Percentiles rank a stretch among this genome's conserved stretches.
These are phyloP conservation scores for Geotrichum reessii DNA, from an alignment of 1,139 yeast species.

Conservation along the genomic window DNA sequence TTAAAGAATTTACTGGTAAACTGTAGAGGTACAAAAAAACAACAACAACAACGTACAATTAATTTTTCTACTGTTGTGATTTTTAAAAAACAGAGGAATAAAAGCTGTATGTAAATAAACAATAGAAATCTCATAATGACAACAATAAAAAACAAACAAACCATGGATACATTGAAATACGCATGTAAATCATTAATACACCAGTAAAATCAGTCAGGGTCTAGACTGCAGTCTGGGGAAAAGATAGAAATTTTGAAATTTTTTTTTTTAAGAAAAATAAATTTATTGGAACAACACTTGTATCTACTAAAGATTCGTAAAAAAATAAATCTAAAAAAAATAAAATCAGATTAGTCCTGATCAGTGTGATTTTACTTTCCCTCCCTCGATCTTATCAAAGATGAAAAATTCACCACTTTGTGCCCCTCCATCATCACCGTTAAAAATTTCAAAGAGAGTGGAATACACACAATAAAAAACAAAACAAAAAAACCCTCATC, in stretches of 20 bases:
- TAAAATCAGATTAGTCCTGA: background rate
- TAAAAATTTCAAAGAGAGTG: background rate
- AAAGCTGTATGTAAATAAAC: too few species aligned
- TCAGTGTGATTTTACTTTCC: background rate
- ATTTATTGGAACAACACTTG: background rate
- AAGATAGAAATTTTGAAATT: background rate
- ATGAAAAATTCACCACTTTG: background rate
- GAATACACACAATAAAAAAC: background rate
- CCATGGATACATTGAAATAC: too few species aligned
- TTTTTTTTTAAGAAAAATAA: too few species aligned
- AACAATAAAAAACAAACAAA: too few species aligned
- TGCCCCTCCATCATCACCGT: background rate
- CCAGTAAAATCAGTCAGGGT: background rate
- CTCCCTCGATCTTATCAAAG: background rate
- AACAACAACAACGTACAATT: too few species aligned
- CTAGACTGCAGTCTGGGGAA: background rate
- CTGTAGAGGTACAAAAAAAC: too few species aligned
- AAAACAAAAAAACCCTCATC: background rate
- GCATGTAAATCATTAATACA: too few species aligned
- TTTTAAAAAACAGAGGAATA: too few species aligned
- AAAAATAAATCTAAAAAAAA: too few species aligned
- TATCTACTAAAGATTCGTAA: background rate
- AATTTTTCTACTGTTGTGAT: too few species aligned
- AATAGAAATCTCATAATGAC: too few species aligned
- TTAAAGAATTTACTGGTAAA: too few species aligned